These are phyloP conservation scores for Glarea lozoyensis DNA, from an alignment of 495 filamentous ascomycete species.

Conservation along the genomic window DNA sequence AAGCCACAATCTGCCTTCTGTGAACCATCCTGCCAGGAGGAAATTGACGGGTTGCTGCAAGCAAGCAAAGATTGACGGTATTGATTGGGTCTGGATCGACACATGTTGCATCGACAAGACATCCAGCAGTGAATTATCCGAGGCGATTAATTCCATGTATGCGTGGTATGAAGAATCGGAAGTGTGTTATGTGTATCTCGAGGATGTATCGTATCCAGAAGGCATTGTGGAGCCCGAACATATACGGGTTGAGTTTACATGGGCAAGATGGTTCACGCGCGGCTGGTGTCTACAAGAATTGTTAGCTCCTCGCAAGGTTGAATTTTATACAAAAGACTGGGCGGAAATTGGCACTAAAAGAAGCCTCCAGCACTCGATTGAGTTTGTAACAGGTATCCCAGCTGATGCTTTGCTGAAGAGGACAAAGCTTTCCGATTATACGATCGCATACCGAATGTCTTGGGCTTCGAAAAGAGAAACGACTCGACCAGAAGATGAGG, in stretches of 20 bases:
- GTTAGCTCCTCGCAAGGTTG: conserved; percentile 18
- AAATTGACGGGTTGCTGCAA: conserved; percentile 13
- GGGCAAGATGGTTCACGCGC: conserved; percentile 1
- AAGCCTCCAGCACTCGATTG: conserved; percentile 7
- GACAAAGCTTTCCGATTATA: background rate
- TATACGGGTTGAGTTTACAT: background rate
- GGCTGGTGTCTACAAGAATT: conserved; percentile 24
- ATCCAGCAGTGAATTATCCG: conserved; percentile 25
- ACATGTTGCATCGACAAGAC: conserved; percentile 30
- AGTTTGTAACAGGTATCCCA: conserved; percentile 19
- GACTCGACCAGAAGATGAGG: conserved; percentile 19
- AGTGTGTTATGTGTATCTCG: conserved; percentile 19
- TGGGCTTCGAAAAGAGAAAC: conserved; percentile 17
- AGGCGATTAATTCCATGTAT: conserved; percentile 32
- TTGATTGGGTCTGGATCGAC: conserved; percentile 30
- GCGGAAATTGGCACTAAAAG: conserved; percentile 17
- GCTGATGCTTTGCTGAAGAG: conserved; percentile 1
- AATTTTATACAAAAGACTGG: conserved; percentile 21
- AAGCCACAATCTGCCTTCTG: too few species aligned
- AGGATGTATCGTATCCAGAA: conserved; percentile 6
- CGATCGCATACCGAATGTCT: conserved; percentile 15
- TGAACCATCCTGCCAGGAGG: background rate
- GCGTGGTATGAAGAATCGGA: background rate
- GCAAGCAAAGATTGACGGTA: conserved; percentile 11
- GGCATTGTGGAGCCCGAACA: background rate